phyloP scores from a whole-genome alignment of 164 flowering plant genomes.

The Nymphaea colorata region DNA sequence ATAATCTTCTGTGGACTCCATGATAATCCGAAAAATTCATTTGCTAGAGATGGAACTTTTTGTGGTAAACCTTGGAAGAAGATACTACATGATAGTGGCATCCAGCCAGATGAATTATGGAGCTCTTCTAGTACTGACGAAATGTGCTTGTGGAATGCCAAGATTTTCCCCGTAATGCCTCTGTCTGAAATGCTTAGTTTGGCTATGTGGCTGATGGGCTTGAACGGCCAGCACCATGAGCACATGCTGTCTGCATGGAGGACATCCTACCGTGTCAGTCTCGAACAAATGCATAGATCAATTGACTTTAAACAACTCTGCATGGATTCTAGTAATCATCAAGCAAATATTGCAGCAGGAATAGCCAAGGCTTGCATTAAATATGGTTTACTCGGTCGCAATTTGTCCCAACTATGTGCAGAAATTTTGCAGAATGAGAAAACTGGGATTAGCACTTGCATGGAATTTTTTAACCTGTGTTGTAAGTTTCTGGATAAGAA shows the following conservation, averaged over 20 bases:
- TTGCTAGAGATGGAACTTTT: conserved; percentile 63
- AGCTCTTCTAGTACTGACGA: conserved; percentile 27
- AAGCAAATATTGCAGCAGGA: conserved; percentile 87
- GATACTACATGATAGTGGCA: conserved; percentile 47
- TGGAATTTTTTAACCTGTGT: conserved; percentile 49
- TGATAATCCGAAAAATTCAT: conserved; percentile 77
- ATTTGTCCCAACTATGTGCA: conserved; percentile 72
- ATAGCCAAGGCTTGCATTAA: conserved; percentile 79
- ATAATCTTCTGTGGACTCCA: conserved; percentile 92
- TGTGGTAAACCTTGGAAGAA: conserved; percentile 95
- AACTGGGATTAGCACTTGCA: conserved; percentile 59
- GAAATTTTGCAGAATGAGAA: conserved; percentile 67
- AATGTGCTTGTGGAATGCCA: conserved; percentile 91
- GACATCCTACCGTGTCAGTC: conserved; percentile 55
- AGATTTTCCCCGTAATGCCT: conserved; percentile 56
- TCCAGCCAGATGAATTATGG: conserved; percentile 73
- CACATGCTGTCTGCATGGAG: conserved; percentile 47
- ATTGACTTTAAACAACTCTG: conserved; percentile 78
- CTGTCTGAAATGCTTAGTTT: conserved; percentile 62
- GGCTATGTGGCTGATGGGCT: conserved; percentile 84
- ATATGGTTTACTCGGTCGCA: conserved; percentile 85
- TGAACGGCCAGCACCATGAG: conserved; percentile 18
- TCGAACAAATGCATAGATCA: conserved; percentile 89
- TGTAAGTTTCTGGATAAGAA: conserved; percentile 46
- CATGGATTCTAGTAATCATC: conserved; percentile 65